Conservation (phyloP, 2,329 filamentous ascomycete genomes). For the Raffaelea ambrosiae region DNA sequence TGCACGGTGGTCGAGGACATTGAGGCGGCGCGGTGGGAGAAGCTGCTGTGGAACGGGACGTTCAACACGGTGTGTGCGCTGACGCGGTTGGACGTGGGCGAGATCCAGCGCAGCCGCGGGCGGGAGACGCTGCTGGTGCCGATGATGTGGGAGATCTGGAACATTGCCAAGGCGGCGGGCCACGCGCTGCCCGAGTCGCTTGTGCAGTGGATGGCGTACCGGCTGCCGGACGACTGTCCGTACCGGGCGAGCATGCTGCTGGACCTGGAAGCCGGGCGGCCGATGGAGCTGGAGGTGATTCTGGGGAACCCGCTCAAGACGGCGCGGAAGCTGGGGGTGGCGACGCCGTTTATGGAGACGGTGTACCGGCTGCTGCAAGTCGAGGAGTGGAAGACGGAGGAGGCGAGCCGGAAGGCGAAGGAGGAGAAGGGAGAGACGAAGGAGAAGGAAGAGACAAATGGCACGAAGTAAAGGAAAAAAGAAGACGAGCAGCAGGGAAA, state of each 20-base stretch:
- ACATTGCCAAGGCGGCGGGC: conserved; percentile 23
- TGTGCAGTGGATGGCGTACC: conserved; percentile 20
- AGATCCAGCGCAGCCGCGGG: conserved; percentile 12
- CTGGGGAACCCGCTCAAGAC: conserved; percentile 22
- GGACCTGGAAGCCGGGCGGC: conserved; percentile 19
- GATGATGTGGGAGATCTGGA: conserved; percentile 25
- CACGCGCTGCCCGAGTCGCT: conserved; percentile 16
- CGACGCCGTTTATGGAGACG: conserved; percentile 5
- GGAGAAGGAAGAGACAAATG: background rate
- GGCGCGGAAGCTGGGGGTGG: conserved; percentile 9
- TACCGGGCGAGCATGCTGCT: conserved; percentile 24
- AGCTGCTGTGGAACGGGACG: conserved; percentile 13
- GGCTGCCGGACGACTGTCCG: conserved; percentile 17
- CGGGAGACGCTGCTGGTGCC: conserved; percentile 18
- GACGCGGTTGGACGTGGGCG: conserved; percentile 10
- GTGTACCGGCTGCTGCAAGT: conserved; percentile 10
- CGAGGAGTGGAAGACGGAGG: conserved; percentile 11
- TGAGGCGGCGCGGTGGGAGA: conserved; percentile 12
- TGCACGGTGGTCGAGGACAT: conserved; percentile 10
- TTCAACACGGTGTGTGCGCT: conserved; percentile 14
- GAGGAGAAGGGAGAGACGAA: background rate
- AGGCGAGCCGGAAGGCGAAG: background rate
- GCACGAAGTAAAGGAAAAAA: background rate
- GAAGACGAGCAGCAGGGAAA: no score
- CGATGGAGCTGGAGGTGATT: conserved; percentile 24